Conservation (phyloP, 2,329 filamentous ascomycete genomes). For the Paradendryphiella salina region DNA sequence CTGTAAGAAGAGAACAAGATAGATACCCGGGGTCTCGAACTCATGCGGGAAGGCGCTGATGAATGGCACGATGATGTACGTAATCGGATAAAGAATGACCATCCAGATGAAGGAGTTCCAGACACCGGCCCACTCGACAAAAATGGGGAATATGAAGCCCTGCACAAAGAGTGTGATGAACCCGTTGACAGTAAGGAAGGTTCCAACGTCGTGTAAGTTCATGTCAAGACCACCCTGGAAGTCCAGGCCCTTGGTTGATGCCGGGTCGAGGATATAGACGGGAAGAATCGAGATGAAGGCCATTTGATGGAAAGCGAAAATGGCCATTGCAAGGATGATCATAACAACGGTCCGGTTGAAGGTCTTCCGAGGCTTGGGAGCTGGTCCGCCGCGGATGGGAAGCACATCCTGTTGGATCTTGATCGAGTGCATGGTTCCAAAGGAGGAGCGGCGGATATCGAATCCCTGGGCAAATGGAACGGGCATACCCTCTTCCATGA, state of each 20-base stretch:
- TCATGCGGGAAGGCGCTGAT: conserved; percentile 60
- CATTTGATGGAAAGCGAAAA: conserved; percentile 90
- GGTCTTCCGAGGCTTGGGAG: conserved; percentile 38
- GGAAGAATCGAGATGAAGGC: conserved; percentile 88
- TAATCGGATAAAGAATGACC: conserved; percentile 66
- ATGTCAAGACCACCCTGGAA: conserved; percentile 66
- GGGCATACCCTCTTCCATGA: conserved; percentile 45
- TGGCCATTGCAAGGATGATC: conserved; percentile 77
- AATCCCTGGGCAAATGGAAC: conserved; percentile 39
- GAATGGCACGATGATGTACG: conserved; percentile 71
- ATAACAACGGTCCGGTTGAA: conserved; percentile 71
- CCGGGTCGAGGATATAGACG: conserved; percentile 84
- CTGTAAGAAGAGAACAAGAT: conserved; percentile 65
- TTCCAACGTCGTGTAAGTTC: conserved; percentile 65
- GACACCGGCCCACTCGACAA: conserved; percentile 66
- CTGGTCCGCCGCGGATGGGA: conserved; percentile 21
- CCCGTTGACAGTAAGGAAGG: conserved; percentile 70
- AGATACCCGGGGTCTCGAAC: conserved; percentile 63
- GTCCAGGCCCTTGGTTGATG: conserved; percentile 42
- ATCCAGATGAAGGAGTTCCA: conserved; percentile 69
- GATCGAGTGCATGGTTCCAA: conserved; percentile 46
- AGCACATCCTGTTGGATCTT: conserved; percentile 34
- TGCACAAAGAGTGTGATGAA: conserved; percentile 74
- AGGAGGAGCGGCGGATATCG: conserved; percentile 43
- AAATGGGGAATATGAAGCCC: conserved; percentile 68